Evolutionary conservation across 257 asterid genomes (phyloP).

Genomic region (Nicotiana tomentosiformis): DNA sequence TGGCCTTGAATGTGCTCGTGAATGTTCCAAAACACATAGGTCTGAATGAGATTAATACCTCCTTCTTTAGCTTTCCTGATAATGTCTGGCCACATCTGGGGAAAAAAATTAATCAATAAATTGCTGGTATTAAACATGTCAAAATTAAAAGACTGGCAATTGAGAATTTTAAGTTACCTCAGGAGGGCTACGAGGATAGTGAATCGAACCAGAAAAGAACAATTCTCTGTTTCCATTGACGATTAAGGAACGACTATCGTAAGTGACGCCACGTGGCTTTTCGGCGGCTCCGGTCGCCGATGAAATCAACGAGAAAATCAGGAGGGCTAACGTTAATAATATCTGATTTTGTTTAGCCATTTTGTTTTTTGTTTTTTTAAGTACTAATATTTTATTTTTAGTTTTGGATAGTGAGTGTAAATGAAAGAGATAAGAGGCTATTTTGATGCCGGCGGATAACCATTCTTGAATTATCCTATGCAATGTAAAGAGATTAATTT

Average conservation of each 20-base stretch:
- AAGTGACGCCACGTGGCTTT: constrained; percentile 32
- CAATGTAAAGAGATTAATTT: neutral
- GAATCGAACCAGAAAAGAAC: constrained; percentile 84
- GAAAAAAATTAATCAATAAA: neutral
- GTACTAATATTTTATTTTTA: neutral
- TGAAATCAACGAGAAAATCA: constrained; percentile 15
- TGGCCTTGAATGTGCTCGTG: constrained; percentile 83
- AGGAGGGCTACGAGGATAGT: constrained; percentile 81
- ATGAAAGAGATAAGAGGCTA: neutral
- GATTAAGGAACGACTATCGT: constrained; percentile 67
- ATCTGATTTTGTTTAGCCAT: constrained; percentile 17
- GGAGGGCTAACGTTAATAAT: constrained; percentile 18
- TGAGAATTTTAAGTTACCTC: constrained; percentile 27
- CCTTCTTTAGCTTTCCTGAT: constrained; percentile 58
- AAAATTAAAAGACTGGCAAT: neutral
- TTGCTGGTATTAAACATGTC: neutral
- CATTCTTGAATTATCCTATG: neutral
- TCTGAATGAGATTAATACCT: constrained; percentile 71
- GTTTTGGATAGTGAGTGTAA: neutral
- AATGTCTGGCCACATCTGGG: constrained; percentile 80
- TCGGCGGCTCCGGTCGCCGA: constrained; percentile 12
- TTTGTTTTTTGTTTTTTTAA: neutral
- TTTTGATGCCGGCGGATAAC: neutral
- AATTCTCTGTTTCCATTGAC: constrained; percentile 63
- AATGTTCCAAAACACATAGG: constrained; percentile 86